A percentile compares a stretch with the other conserved stretches of the same genome.
Evolutionary conservation across 1,284 basidiomycete genomes (phyloP).

Genomic region (Ceratorhiza oryzae-sativae): DNA sequence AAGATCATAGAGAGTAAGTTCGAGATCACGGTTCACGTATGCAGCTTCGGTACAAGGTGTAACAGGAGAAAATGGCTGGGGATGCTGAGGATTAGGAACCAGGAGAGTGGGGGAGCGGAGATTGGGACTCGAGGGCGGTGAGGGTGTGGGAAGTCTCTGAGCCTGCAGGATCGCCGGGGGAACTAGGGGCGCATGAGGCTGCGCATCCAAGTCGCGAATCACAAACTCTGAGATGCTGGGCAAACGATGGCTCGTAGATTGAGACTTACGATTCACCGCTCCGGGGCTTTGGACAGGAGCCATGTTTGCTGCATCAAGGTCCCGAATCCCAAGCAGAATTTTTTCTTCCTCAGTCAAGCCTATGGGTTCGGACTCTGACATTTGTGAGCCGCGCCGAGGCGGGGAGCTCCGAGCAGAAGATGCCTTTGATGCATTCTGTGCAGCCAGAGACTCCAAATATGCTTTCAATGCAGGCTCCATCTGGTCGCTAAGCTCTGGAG

Average conservation of each 20-base stretch:
- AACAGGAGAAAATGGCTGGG: conserved; percentile 6
- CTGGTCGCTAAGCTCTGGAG: conserved; percentile 4
- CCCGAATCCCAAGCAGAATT: conserved; percentile 18
- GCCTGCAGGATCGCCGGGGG: not conserved
- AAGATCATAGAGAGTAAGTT: conserved; percentile 20
- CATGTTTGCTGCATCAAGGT: conserved; percentile 15
- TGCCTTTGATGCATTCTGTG: not conserved
- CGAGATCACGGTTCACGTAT: conserved; percentile 27
- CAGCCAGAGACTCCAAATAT: conserved; percentile 17
- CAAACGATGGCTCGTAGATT: conserved; percentile 33
- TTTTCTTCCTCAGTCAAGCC: conserved; percentile 13
- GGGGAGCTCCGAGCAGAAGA: not conserved
- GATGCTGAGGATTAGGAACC: not conserved
- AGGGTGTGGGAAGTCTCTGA: conserved; percentile 13
- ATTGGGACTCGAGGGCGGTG: not conserved
- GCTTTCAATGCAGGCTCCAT: conserved; percentile 24
- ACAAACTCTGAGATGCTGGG: conserved; percentile 37
- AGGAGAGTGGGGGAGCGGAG: conserved; percentile 12
- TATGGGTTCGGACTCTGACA: not conserved
- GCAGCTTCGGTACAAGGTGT: conserved; percentile 29
- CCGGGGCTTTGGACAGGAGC: not conserved
- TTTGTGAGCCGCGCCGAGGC: not conserved
- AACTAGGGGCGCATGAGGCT: conserved; percentile 17
- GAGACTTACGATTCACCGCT: conserved; percentile 36
- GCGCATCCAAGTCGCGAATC: conserved; percentile 35